Base-by-base conservation (phyloP, 768 basidiomycete genomes). In the Mycena rebaudengoi region DNA sequence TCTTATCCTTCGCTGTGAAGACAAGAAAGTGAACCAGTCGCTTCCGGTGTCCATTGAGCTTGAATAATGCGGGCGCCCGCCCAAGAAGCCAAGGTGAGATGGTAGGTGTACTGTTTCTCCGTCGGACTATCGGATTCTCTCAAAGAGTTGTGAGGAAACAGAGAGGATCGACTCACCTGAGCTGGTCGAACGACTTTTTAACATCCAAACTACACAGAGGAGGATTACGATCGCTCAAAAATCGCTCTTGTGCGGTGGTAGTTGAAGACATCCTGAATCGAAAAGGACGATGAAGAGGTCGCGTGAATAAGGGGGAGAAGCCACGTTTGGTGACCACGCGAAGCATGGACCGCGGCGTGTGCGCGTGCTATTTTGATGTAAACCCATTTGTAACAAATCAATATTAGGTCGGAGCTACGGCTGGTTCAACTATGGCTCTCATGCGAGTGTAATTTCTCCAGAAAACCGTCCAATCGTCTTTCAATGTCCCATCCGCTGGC, bases 41-140 rank as follows among this genome's bases (percentile, higher is more conserved):
- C 91, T 65, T 91, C 84, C 0, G 88, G 81, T 0, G 93, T 92
- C 91, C 91, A 94, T 79, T 95, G 93, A 44, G 81, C 89, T 78
- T 93, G 91, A 56, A 94, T 91, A 76, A 96, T 91, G 39, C 91
- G 84, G 50, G 86, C 91, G 28, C 94, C 94, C 0, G 91, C 91
- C 94, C 94, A 96, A 1, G 88, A 87, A 7, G 93, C 94, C 66
- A 86, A 71, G 20, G 82, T 84, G 14, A 94, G 51, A 70, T 85
- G 88, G 75, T 95, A 92, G 3, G 90, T 85, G 70, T 96, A 96
- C 62, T 88, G 84, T 78, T 92, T 91, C 71, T 95, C 94, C 67
- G 83, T 84, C 6, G 85, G 79, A 52, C 92, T 95, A 57, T 33
- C 53, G 10, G 35, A 45, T 3, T 11, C 2, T 8, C 13, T 46